Percentiles rank a stretch among this genome's conserved stretches.
phyloP scores from a whole-genome alignment of 2,329 filamentous ascomycete genomes.

The Xylaria sp. region DNA sequence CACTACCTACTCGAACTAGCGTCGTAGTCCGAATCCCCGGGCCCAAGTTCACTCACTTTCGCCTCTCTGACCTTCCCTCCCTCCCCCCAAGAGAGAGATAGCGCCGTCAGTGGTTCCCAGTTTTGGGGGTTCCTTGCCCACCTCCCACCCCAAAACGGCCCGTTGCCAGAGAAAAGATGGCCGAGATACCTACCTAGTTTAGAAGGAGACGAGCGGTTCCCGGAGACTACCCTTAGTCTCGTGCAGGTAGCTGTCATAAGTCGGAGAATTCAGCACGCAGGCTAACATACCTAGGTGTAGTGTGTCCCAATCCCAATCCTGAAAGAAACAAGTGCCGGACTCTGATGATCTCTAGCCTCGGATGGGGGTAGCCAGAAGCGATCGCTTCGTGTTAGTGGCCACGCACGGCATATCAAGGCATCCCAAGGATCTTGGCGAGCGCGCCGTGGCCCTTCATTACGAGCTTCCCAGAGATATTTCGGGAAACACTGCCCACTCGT shows the following conservation, averaged over 20 bases:
- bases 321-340: slow-evolving; percentile 1
- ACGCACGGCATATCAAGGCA: not conserved
- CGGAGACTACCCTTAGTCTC: not conserved
- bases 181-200: not conserved
- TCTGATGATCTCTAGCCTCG: not conserved
- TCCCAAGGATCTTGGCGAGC: not conserved
- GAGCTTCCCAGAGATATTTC: not conserved
- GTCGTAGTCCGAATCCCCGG: too few species aligned
- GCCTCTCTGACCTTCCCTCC: too few species aligned
- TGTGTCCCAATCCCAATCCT: not conserved
- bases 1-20: too few species aligned
- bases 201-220: not conserved
- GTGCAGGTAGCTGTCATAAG: slow-evolving; percentile 3
- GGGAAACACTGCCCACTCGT: too few species aligned
- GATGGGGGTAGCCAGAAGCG: not conserved
- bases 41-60: too few species aligned
- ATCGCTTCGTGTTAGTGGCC: not conserved
- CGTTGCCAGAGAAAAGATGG: slow-evolving; percentile 5
- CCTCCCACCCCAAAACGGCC: not conserved
- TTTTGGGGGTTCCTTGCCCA: too few species aligned
- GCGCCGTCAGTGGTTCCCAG: too few species aligned
- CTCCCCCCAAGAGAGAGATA: too few species aligned
- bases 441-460: not conserved
- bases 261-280: slow-evolving; percentile 16
- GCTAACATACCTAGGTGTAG: slow-evolving; percentile 5